Evolutionary conservation across 202 grass and related monocot genomes (phyloP).

Genomic region (Setaria viridis): DNA sequence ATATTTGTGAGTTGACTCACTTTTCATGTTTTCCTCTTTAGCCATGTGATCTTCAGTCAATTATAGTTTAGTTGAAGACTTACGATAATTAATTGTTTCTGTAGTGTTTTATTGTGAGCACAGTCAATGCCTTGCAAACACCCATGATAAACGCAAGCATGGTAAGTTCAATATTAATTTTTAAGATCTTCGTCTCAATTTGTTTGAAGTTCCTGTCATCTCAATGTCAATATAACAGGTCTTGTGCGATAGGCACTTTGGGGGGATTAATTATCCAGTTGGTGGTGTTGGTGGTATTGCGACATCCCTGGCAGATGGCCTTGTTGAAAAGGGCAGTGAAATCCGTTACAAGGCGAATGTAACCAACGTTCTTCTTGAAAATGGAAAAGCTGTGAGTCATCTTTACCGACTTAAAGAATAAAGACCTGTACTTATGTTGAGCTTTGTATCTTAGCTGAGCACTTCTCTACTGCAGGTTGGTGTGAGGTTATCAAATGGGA

Average conservation of each 20-base stretch:
- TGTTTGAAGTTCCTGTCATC: constrained; percentile 34
- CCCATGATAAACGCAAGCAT: constrained; percentile 99
- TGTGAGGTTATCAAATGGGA: constrained; percentile 80
- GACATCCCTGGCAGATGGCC: constrained; percentile 79
- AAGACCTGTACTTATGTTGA: constrained; percentile 23
- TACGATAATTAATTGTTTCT: constrained; percentile 33
- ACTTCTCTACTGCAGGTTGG: constrained; percentile 64
- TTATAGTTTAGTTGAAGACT: constrained; percentile 25
- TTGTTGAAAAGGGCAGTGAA: constrained; percentile 80
- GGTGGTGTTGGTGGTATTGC: constrained; percentile 92
- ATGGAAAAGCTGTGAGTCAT: constrained; percentile 90
- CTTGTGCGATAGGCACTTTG: constrained; percentile 96
- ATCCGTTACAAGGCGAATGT: constrained; percentile 89
- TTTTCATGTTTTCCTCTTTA: constrained; percentile 40
- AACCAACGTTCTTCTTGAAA: constrained; percentile 79
- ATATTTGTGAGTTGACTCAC: constrained; percentile 61
- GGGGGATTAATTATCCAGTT: constrained; percentile 93
- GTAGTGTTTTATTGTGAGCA: constrained; percentile 99
- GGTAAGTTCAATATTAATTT: constrained; percentile 56
- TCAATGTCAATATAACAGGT: constrained; percentile 66
- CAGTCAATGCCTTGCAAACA: constrained; percentile 89
- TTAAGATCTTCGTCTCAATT: constrained; percentile 28
- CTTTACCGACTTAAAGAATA: constrained; percentile 11
- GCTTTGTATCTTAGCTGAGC: constrained; percentile 24
- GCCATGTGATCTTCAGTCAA: constrained; percentile 27